phyloP scores from a whole-genome alignment of 306 rosid species.

The Medicago truncatula region MtrunA17r5.0-ANR NC_053045.1:41914501-41915000 shows the following conservation, averaged over 20 bases:
- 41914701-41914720: constrained; percentile 6
- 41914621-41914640: constrained; percentile 4
- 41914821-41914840: constrained; percentile 10
- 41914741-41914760: constrained; percentile 21
- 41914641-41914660: background rate
- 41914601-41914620: background rate
- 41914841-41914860: background rate
- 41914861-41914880: constrained; percentile 9
- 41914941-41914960: constrained; percentile 21
- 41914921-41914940: constrained; percentile 21
- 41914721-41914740: constrained; percentile 22
- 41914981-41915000: constrained; percentile 72
- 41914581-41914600: constrained; percentile 2
- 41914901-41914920: constrained; percentile 24
- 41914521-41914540: constrained; percentile 24
- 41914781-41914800: constrained; percentile 22
- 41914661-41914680: background rate
- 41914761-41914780: constrained; percentile 7
- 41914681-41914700: constrained; percentile 10
- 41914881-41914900: background rate
- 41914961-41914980: constrained; percentile 19
- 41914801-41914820: constrained; percentile 19
- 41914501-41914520: constrained; percentile 6
- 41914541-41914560: background rate
- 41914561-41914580: background rate